phyloP scores from a whole-genome alignment of 1,284 basidiomycete genomes.

The Retiboletus flavoniger region DNA sequence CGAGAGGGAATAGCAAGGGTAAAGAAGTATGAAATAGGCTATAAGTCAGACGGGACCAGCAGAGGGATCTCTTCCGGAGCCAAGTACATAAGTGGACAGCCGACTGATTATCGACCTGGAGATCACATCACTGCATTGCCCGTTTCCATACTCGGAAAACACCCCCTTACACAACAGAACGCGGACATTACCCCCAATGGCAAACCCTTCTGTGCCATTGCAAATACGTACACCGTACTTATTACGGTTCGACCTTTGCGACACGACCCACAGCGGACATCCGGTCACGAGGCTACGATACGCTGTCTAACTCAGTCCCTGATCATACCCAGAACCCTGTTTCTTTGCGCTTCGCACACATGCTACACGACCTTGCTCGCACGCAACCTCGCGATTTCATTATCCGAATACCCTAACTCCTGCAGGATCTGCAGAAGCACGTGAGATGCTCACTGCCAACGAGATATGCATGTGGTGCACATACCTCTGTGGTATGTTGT shows the following conservation, averaged over 20 bases:
- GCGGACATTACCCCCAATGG: constrained; percentile 20
- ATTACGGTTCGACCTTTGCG: constrained; percentile 6
- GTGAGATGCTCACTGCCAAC: constrained; percentile 1
- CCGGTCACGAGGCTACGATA: constrained; percentile 19
- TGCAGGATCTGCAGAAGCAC: constrained; percentile 50
- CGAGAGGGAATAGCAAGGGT: constrained; percentile 10
- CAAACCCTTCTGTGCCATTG: constrained; percentile 28
- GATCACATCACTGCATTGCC: constrained; percentile 27
- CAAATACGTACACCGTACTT: constrained; percentile 28
- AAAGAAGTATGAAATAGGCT: constrained; percentile 29
- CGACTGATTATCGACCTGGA: constrained; percentile 33
- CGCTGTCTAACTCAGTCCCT: not conserved
- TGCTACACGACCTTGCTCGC: constrained; percentile 52
- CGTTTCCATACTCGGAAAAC: constrained; percentile 22
- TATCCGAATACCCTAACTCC: constrained; percentile 66
- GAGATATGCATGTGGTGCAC: constrained; percentile 17
- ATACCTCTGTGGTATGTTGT: constrained; percentile 78
- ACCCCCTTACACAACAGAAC: constrained; percentile 2
- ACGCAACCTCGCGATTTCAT: constrained; percentile 56
- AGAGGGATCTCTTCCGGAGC: constrained; percentile 23
- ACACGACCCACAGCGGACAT: constrained; percentile 34
- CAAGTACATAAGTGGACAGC: constrained; percentile 34
- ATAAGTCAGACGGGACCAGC: constrained; percentile 25
- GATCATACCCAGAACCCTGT: constrained; percentile 22
- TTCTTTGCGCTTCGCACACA: constrained; percentile 20